Evolutionary conservation across 2,329 filamentous ascomycete genomes (phyloP), one percentile per base, ranked within the genome.

Genomic region (Exophiala dermatitidis): DNA sequence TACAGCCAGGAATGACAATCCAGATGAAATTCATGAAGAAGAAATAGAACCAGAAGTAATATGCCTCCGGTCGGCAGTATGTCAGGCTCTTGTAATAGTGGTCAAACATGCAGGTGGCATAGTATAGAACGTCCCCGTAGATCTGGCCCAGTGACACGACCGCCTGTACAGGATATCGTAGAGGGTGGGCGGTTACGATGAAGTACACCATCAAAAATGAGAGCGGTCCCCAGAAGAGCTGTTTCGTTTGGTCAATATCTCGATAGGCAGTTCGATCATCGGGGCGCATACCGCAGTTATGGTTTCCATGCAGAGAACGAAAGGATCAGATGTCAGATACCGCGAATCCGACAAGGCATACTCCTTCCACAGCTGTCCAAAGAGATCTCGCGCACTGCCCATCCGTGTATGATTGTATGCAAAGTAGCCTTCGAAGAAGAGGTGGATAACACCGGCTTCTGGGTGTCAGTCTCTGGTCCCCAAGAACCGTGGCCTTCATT

Each of bases 301-400:
- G 12, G 79, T 82, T 75, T 95, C 90, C 69, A 95, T 84, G 68
- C 86, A 90, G n/a, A 95, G 74, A 62, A 93, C 89, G 64, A 95
- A 90, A 1, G 84, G 78, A 65, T 93, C 86, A 12, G 83, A 82
- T 2, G 85, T 90, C 62, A 95, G 74, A 66, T 95, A 95, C 41
- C 90, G 79, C 50, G 89, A 94, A 71, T 95, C 90, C 2, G 87
- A 90, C 33, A 90, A 77, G 2, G 87, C 79, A 67, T 95, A 95
- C 70, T 95, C 90, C 67, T 95, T 95, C 90, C 90, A 95, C 42
- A 95, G 75, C 72, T 95, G 88, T 2, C 85, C 88, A 52, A 90
- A 85, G 5, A 93, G 71, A 50, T 84, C 82, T 66, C 89, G 84
- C 55, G 81, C 81, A 7, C 78, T 74, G 0, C 83, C 81, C 67